phyloP scores from a whole-genome alignment of 257 asterid genomes.

The Solanum sparsipilum region DNA sequence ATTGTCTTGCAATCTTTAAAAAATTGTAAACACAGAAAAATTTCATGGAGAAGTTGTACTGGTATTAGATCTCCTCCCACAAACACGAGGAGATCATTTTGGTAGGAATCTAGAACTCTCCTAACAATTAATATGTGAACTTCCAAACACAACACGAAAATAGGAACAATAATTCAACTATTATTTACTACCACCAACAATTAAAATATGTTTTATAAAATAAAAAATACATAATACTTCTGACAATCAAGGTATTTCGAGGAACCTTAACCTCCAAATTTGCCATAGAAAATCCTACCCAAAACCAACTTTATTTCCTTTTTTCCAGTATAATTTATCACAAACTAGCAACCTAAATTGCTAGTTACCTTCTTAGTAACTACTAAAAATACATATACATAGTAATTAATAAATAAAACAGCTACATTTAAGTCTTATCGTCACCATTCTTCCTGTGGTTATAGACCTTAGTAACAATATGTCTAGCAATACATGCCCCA shows the following conservation, averaged over 20 bases:
- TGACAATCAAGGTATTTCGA: neutral
- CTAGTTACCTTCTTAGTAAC: neutral
- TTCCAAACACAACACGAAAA: neutral
- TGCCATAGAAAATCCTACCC: neutral
- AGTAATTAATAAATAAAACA: too few species aligned
- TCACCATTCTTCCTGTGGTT: neutral
- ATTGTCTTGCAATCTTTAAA: too few species aligned
- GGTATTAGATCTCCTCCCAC: too few species aligned
- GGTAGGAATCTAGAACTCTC: too few species aligned
- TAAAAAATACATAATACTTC: neutral
- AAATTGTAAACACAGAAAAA: too few species aligned
- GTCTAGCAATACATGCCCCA: too few species aligned
- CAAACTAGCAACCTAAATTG: neutral
- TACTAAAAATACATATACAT: neutral
- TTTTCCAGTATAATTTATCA: too few species aligned
- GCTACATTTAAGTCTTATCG: too few species aligned
- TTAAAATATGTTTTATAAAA: neutral
- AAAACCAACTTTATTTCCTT: neutral
- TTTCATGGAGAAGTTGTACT: too few species aligned
- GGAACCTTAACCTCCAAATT: neutral
- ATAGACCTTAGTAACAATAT: too few species aligned
- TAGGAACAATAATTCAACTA: neutral
- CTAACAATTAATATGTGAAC: too few species aligned
- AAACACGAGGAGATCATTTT: too few species aligned
- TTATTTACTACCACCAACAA: neutral